These are phyloP conservation scores for Alternaria novae-zelandiae DNA, from an alignment of 2,329 filamentous ascomycete species.

Conservation along the genomic window DNA sequence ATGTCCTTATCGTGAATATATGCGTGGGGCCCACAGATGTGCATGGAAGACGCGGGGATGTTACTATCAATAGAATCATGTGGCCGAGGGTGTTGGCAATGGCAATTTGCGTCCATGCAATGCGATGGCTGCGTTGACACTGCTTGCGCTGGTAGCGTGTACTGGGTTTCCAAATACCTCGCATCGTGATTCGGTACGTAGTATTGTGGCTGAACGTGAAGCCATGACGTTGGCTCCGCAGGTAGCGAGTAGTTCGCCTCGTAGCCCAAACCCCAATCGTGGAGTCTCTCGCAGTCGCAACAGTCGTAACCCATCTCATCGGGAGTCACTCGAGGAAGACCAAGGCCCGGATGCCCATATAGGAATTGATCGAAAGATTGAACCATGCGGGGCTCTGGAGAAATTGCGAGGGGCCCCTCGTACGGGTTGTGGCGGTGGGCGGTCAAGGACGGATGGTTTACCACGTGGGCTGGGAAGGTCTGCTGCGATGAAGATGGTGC, in stretches of 20 bases:
- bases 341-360: background rate
- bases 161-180: background rate
- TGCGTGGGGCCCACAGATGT: background rate
- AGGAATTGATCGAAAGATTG: background rate
- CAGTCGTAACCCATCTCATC: background rate
- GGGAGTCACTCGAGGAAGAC: background rate
- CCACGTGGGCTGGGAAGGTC: background rate
- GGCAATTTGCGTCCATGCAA: background rate
- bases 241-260: background rate
- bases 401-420: background rate
- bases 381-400: background rate
- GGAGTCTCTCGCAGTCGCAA: background rate
- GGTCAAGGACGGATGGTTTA: background rate
- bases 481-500: background rate
- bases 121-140: background rate
- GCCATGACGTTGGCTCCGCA: background rate
- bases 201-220: background rate
- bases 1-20: background rate
- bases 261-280: background rate
- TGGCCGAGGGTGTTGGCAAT: background rate
- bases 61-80: background rate
- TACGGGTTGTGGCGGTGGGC: background rate
- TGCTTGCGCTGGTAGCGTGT: background rate
- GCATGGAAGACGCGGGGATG: background rate
- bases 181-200: background rate